A percentile compares a stretch with the other conserved stretches of the same genome.
These are phyloP conservation scores for cucumber (Cucumis sativus) DNA, from an alignment of 306 rosid genomes.

Conservation along the genomic window Cucumber_9930_V3 NC_026660.2:24310501-24311000, in stretches of 20 bases:
- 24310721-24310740: not conserved
- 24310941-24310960: not conserved
- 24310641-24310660: not conserved
- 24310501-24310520: too few species aligned
- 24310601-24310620: not conserved
- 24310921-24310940: not conserved
- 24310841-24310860: constrained; percentile 3
- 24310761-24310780: not conserved
- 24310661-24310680: not conserved
- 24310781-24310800: not conserved
- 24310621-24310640: not conserved
- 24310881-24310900: not conserved
- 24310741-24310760: not conserved
- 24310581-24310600: not conserved
- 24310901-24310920: not conserved
- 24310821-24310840: not conserved
- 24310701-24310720: constrained; percentile 8
- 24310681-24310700: constrained; percentile 5
- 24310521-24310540: too few species aligned
- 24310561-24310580: too few species aligned
- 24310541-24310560: too few species aligned
- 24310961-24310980: not conserved
- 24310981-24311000: not conserved
- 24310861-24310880: not conserved
- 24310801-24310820: not conserved